Evolutionary conservation across 2,329 filamentous ascomycete genomes (phyloP), one percentile per base, ranked within the genome.

Genomic region (Cytospora chrysosperma): DNA sequence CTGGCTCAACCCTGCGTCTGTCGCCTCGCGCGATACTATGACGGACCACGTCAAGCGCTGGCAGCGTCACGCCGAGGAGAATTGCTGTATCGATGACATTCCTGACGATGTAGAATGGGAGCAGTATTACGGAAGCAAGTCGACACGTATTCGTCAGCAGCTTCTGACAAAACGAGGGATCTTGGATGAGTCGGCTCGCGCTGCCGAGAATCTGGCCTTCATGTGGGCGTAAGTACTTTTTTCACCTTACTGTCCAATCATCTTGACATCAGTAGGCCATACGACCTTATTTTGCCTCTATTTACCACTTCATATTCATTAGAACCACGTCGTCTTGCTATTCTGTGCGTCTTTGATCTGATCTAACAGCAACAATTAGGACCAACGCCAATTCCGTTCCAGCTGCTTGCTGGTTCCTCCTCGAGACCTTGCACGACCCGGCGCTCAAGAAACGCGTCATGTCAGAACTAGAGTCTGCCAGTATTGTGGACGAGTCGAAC

Each of bases 41-140:
- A 52, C 70, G n/a, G 64, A 57, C 3, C 50, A 60, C 15, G 56
- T 74, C 17, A 66, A 65, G 53, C 66, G 63, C 32, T 74, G 73
- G 73, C 71, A 70, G 24, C 17, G 12, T n/a, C 65, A 69, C 50
- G 70, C 72, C 1, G 27, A 56, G 32, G 63, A 65, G 27, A 55
- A 69, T 19, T 65, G 65, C 21, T 63, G 70, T 64, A 54, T 52
- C n/a, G 17, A 62, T 17, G 67, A 69, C 32, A 61, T 65, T 26
- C 60, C 70, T 1, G 57, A 63, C 10, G 64, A 69, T 5, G 58
- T 62, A n/a, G 68, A 70, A 15, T 73, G 70, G 68, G 72, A 74
- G 15, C 68, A 69, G n/a, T 59, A 67, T 43, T 73, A 68, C 62
- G 72, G 72, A 2, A 40, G 51, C 51, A 53, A 53, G 51, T 53